Conservation (phyloP, 129 eudicot species). For the Flaveria linearis region DNA sequence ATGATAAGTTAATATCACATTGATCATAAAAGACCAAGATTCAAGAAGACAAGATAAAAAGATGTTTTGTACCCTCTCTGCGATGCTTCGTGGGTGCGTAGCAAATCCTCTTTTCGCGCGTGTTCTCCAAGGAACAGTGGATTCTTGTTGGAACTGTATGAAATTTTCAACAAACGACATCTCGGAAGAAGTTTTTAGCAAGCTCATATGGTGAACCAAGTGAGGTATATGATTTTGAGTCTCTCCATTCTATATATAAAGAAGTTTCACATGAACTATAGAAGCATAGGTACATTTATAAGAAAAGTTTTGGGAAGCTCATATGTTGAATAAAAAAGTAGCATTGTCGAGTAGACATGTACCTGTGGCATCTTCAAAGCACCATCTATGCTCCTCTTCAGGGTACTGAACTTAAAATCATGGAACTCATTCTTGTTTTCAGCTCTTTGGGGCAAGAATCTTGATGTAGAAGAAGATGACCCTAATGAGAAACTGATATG, state of each 20-base stretch:
- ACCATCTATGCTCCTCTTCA: conserved; percentile 63
- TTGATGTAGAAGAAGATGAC: conserved; percentile 45
- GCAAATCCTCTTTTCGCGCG: conserved; percentile 96
- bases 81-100: conserved; percentile 96
- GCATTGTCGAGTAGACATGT: conserved; percentile 20
- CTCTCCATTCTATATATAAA: conserved; percentile 60
- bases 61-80: conserved; percentile 69
- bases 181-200: conserved; percentile 69
- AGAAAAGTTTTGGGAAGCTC: background rate
- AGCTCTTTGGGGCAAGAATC: conserved; percentile 58
- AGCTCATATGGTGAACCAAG: conserved; percentile 80
- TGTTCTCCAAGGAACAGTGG: conserved; percentile 63
- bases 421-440: conserved; percentile 49
- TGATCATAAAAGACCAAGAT: conserved; percentile 1
- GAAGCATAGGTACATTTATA: background rate
- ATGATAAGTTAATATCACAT: background rate
- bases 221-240: conserved; percentile 40
- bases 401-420: conserved; percentile 46
- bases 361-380: conserved; percentile 67
- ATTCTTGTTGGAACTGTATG: conserved; percentile 65
- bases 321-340: background rate
- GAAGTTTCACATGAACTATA: background rate
- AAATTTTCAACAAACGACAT: conserved; percentile 59
- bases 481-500: conserved; percentile 59
- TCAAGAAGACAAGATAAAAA: background rate